A percentile compares a stretch with the other conserved stretches of the same genome.
Evolutionary conservation across 768 basidiomycete species (phyloP).

Genomic region (Filobasidium wieringae): DNA sequence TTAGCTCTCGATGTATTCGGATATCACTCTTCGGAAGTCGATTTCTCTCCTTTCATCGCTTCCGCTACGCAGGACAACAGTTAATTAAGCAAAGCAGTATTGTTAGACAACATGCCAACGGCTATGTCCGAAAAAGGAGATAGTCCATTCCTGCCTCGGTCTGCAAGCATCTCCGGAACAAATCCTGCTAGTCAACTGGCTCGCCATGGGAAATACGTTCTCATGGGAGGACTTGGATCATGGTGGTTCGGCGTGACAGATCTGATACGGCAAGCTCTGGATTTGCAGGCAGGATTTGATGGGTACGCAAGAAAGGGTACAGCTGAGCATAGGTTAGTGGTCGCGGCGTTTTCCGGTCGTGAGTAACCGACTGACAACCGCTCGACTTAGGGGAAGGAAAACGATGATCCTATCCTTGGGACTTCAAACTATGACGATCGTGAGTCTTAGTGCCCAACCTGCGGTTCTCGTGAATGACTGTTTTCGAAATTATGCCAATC

Average conservation of each 20-base stretch:
- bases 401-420: slow-evolving; percentile 19
- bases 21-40: no score
- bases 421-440: slow-evolving; percentile 26
- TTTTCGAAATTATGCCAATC: background rate
- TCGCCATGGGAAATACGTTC: slow-evolving; percentile 32
- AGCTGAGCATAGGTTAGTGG: background rate
- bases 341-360: background rate
- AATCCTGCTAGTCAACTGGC: slow-evolving; percentile 2
- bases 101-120: background rate
- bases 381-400: slow-evolving; percentile 7
- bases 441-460: slow-evolving; percentile 10
- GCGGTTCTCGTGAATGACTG: background rate
- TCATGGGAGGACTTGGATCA: slow-evolving; percentile 20
- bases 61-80: no score
- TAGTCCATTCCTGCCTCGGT: background rate
- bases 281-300: slow-evolving; percentile 14
- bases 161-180: background rate
- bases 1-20: no score
- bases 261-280: slow-evolving; percentile 10
- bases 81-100: no score
- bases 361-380: background rate
- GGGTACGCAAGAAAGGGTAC: background rate
- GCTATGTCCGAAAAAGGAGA: background rate
- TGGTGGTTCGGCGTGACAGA: slow-evolving; percentile 24
- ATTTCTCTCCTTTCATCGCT: no score